Evolutionary conservation across 768 basidiomycete genomes (phyloP).

Genomic region (Collybia mongolica): DNA sequence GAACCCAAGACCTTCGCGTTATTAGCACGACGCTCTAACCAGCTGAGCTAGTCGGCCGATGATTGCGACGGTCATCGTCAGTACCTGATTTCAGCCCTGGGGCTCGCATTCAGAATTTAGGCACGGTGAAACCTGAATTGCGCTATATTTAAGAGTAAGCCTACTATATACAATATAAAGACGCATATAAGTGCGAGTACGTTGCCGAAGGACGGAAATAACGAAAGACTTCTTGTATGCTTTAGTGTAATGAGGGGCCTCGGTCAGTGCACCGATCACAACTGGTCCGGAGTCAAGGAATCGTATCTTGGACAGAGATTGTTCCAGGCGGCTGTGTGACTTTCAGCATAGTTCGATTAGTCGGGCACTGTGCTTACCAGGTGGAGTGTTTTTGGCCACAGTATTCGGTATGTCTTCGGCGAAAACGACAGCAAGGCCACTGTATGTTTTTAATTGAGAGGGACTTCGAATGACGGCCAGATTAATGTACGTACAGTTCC

Average conservation of each 20-base stretch:
- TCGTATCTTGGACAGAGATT: slow-evolving; percentile 30
- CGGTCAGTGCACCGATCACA: background rate
- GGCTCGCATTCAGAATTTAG: too few species aligned
- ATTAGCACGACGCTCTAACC: slow-evolving; percentile 94
- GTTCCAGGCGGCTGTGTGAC: slow-evolving; percentile 25
- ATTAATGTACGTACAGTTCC: background rate
- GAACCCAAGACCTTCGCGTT: slow-evolving; percentile 83
- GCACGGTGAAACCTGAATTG: too few species aligned
- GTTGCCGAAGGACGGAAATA: too few species aligned
- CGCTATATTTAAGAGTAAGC: background rate
- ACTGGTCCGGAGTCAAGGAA: slow-evolving; percentile 3
- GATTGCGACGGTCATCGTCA: too few species aligned
- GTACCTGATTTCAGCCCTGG: too few species aligned
- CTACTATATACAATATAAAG: too few species aligned
- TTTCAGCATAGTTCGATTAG: too few species aligned
- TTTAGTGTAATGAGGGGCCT: too few species aligned
- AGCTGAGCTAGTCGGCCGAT: slow-evolving; percentile 86
- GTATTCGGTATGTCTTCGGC: slow-evolving; percentile 26
- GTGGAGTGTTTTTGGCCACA: slow-evolving; percentile 12
- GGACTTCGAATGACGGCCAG: background rate
- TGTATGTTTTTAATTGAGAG: background rate
- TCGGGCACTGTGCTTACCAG: slow-evolving; percentile 12
- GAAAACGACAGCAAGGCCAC: slow-evolving; percentile 28
- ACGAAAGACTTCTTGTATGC: too few species aligned
- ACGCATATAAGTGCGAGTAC: too few species aligned